Conservation (phyloP, 2,329 filamentous ascomycete species). For the Ophiostoma sp. region DNA sequence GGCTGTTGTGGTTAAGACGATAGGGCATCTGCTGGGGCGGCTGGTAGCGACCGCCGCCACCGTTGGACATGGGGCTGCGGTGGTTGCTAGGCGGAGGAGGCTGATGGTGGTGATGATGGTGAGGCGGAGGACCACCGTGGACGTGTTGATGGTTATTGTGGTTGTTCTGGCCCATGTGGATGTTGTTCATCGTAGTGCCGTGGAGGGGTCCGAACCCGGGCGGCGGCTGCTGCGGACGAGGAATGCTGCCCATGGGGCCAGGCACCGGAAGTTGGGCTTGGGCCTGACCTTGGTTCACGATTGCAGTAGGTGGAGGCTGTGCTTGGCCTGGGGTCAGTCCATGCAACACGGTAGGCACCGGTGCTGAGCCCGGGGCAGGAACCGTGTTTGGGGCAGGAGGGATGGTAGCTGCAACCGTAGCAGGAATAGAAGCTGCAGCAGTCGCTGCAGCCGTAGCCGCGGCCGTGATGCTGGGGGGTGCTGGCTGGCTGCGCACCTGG, state of each 20-base stretch:
- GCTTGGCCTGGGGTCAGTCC: neutral
- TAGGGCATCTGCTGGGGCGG: conserved; percentile 5
- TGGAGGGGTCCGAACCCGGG: neutral
- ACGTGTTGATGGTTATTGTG: conserved; percentile 1
- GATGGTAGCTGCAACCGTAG: neutral
- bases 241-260: neutral
- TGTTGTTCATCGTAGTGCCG: neutral
- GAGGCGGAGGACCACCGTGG: neutral
- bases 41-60: conserved; percentile 15
- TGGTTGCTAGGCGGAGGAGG: neutral
- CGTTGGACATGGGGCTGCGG: conserved; percentile 1
- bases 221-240: neutral
- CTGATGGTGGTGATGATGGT: neutral
- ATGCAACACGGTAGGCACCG: neutral
- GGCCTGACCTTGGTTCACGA: neutral
- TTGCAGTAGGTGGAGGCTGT: neutral
- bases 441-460: neutral
- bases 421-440: neutral
- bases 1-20: neutral
- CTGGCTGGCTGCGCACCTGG: conserved; percentile 16
- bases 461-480: conserved; percentile 13
- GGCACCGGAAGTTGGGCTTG: neutral
- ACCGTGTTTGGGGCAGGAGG: neutral
- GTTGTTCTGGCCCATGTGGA: neutral
- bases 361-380: neutral